Conservation (phyloP, 164 flowering plant species). For the Chimonanthus salicifolius region DNA sequence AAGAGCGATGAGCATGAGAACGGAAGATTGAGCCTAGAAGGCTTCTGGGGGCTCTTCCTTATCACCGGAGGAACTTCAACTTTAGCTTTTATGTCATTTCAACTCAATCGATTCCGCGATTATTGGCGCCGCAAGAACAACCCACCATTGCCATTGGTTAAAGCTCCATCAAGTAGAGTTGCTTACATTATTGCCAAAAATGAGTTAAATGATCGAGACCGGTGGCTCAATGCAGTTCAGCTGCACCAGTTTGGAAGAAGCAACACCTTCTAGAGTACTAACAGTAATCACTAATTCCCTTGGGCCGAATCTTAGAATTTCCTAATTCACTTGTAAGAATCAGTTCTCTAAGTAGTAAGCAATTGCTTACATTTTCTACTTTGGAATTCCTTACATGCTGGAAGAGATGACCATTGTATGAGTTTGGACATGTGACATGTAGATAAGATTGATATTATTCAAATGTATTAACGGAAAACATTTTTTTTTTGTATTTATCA, state of each 20-base stretch:
- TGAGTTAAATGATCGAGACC: neutral
- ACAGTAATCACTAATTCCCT: no score
- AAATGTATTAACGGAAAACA: no score
- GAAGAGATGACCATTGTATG: no score
- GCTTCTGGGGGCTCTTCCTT: slow-evolving; percentile 7
- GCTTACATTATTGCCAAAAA: neutral
- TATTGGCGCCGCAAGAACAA: neutral
- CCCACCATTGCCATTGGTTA: neutral
- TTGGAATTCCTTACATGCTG: no score
- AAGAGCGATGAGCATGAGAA: neutral
- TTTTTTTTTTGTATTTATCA: no score
- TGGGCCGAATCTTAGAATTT: no score
- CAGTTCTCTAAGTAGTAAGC: no score
- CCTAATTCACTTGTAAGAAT: no score
- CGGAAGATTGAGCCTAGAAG: neutral
- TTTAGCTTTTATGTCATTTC: neutral
- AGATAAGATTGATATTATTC: no score
- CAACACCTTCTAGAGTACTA: neutral
- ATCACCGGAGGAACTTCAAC: slow-evolving; percentile 1
- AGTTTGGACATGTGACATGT: no score
- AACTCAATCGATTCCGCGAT: neutral
- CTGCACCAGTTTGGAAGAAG: neutral
- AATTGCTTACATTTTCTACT: no score
- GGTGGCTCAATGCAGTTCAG: neutral
- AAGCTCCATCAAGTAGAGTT: neutral